Conservation (phyloP, 2,329 filamentous ascomycete genomes). For the Onygena corvina region DNA sequence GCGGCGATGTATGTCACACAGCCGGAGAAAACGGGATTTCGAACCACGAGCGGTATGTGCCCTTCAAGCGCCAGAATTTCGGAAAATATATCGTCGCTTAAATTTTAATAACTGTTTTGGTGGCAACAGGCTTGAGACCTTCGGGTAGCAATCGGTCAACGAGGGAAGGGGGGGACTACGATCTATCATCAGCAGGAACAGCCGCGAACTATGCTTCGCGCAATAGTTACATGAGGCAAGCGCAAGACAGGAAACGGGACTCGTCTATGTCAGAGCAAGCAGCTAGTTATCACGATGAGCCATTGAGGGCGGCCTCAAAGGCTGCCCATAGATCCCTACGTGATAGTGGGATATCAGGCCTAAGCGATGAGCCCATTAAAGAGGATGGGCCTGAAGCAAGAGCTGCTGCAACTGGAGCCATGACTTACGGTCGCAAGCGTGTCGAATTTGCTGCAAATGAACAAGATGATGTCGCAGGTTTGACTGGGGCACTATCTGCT, state of each 20-base stretch:
- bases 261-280: not conserved
- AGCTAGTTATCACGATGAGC: not conserved
- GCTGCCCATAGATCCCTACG: constrained; percentile 53
- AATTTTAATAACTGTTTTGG: not conserved
- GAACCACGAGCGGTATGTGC: not conserved
- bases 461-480: constrained; percentile 43
- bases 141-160: not conserved
- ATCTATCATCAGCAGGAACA: constrained; percentile 1
- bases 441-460: constrained; percentile 47
- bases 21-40: not conserved
- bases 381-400: constrained; percentile 52
- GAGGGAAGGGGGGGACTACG: not conserved
- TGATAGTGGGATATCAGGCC: constrained; percentile 4
- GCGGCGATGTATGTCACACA: constrained; percentile 5
- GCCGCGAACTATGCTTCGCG: not conserved
- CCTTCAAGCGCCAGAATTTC: not conserved
- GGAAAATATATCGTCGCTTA: not conserved
- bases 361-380: constrained; percentile 33
- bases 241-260: not conserved
- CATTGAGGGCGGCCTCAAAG: constrained; percentile 49
- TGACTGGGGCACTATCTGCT: constrained; percentile 58
- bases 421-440: constrained; percentile 47
- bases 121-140: not conserved
- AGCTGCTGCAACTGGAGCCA: constrained; percentile 60
- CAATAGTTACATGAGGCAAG: not conserved